Conservation (phyloP, 1,284 basidiomycete species). For the Filobasidium uniguttulatum region DNA sequence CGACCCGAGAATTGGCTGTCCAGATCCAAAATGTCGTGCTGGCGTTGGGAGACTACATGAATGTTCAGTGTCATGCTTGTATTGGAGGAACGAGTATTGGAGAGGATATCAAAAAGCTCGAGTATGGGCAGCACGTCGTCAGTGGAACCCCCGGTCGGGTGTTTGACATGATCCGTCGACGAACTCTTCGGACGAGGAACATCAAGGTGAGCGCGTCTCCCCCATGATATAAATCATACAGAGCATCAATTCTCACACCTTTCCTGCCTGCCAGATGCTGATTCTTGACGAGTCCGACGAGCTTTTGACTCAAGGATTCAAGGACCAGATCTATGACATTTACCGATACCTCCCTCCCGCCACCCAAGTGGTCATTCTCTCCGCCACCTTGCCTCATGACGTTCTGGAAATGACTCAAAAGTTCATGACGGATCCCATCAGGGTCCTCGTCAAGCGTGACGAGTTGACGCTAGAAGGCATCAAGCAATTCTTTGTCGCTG, state of each 20-base stretch:
- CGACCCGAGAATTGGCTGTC: conserved; percentile 87
- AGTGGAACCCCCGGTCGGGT: conserved; percentile 96
- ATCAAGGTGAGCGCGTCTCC: conserved; percentile 69
- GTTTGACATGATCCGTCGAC: conserved; percentile 97
- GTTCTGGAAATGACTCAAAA: conserved; percentile 99
- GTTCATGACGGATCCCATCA: conserved; percentile 82
- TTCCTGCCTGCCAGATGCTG: conserved; percentile 51
- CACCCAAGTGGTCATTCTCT: conserved; percentile 92
- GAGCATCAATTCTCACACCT: neutral
- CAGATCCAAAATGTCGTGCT: conserved; percentile 98
- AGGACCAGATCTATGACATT: conserved; percentile 99
- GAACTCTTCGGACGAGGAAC: conserved; percentile 85
- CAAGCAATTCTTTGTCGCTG: conserved; percentile 99
- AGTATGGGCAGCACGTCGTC: conserved; percentile 96
- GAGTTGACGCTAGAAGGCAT: conserved; percentile 98
- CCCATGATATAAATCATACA: too few species aligned
- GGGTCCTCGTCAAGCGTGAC: conserved; percentile 98
- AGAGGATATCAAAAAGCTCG: conserved; percentile 95
- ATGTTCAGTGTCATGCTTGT: conserved; percentile 97
- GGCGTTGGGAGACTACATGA: conserved; percentile 97
- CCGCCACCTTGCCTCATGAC: conserved; percentile 91
- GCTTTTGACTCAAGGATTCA: conserved; percentile 95
- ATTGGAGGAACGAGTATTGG: conserved; percentile 96
- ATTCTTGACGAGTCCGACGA: conserved; percentile 98
- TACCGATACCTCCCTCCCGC: conserved; percentile 97